Evolutionary conservation across 140 eudicot species (phyloP).

Genomic region (Ambrosia hybrid): DNA sequence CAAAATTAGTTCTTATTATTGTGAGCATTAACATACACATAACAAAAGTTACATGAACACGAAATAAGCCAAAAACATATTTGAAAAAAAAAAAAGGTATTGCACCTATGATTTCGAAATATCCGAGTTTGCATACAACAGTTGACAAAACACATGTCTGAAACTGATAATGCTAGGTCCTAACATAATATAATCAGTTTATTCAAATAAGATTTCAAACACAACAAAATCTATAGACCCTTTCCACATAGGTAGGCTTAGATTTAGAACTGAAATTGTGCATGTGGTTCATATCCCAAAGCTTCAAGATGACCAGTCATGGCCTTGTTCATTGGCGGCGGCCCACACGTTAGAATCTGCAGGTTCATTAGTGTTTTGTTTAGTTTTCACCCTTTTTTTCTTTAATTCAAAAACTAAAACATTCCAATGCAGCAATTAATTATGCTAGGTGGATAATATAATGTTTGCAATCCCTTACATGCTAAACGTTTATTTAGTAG

Average conservation of each 20-base stretch:
- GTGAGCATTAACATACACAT: not conserved
- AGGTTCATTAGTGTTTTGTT: not conserved
- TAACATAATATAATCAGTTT: not conserved
- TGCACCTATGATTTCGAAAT: not conserved
- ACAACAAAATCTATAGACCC: not conserved
- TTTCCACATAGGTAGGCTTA: not conserved
- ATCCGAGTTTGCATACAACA: not conserved
- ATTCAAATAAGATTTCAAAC: not conserved
- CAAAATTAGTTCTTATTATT: no score
- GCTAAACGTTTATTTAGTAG: not conserved
- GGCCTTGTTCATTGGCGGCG: constrained; percentile 24
- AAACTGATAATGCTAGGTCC: not conserved
- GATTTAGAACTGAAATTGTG: constrained; percentile 14
- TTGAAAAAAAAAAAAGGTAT: not conserved
- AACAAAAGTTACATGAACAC: not conserved
- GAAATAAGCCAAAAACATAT: not conserved
- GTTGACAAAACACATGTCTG: not conserved
- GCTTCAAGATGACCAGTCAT: constrained; percentile 22
- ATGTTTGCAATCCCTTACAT: not conserved
- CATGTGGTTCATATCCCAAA: constrained; percentile 1
- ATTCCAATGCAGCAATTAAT: not conserved
- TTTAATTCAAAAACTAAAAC: not conserved
- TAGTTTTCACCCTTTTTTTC: not conserved
- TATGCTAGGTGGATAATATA: not conserved
- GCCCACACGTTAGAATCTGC: constrained; percentile 25